Evolutionary conservation across 495 filamentous ascomycete genomes (phyloP), one percentile per base, ranked within the genome.

Genomic region (Xylaria telfairii): DNA sequence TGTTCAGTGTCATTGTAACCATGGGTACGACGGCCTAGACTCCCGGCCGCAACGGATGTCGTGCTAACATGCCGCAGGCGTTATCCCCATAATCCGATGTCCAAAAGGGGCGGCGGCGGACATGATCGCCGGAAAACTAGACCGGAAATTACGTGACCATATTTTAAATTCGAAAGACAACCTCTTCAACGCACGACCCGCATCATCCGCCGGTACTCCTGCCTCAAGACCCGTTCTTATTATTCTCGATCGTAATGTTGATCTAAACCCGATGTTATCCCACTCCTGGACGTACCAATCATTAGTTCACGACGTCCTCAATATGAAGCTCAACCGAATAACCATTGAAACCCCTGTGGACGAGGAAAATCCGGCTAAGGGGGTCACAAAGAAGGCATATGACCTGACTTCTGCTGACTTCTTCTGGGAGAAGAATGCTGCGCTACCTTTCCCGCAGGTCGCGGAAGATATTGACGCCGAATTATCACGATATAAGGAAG

Each of bases 241-340:
- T 68, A 90, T 98, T 62, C 90, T 97, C 54, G 96, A 98, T 81
- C 92, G 96, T 70, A 98, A 96, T 71, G 90, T 99, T 28, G 96
- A 99, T 80, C 80, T 98, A 44, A 93, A 97, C 69, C 94, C 96
- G n/a, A 98, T 98, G 96, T 86, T 98, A 1, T 97, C 95, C 28
- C 96, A 99, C 81, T 97, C 95, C 1, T 99, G 96, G 96, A 98
- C 94, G 4, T 99, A 99, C 76, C 96, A 98, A 77, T 97, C 94
- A 1, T 87, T 99, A 21, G 94, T 98, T 39, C 92, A 97, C 72
- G 96, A 99, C 81, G 92, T 99, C 9, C 89, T 98, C 68, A 89
- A 92, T 47, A 96, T 97, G 93, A 92, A 91, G 71, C 87, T 98
- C 57, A 99, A 98, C 74, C 91, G 94, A n/a, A 98, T 99, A 76